Conservation (phyloP, 345 rosid species). For the Pistacia vera region DNA sequence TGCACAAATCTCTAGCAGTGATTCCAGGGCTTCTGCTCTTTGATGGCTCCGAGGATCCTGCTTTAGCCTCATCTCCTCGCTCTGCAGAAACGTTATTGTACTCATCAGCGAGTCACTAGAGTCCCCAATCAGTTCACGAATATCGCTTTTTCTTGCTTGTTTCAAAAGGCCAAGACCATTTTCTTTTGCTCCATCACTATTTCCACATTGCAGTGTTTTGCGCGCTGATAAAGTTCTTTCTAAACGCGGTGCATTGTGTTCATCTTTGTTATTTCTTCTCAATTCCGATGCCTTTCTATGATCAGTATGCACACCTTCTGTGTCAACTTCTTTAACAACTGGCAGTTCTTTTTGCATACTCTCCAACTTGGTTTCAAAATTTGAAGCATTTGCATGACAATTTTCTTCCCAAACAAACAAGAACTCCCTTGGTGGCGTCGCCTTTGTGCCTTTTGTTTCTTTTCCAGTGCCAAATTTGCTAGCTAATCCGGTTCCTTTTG, state of each 20-base stretch:
- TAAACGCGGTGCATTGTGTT: background rate
- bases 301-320: background rate
- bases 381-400: background rate
- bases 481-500: conserved; percentile 23
- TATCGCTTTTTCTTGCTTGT: conserved; percentile 17
- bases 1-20: conserved; percentile 55
- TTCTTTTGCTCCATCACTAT: conserved; percentile 14
- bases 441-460: conserved; percentile 18
- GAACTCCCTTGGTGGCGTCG: conserved; percentile 23
- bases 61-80: conserved; percentile 28
- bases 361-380: conserved; percentile 4
- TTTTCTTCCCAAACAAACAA: conserved; percentile 10
- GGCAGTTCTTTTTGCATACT: conserved; percentile 14
- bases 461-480: conserved; percentile 19
- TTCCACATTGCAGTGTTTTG: conserved; percentile 9
- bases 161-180: background rate
- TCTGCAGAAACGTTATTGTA: conserved; percentile 29
- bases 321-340: conserved; percentile 19
- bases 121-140: conserved; percentile 14
- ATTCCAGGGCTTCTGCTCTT: conserved; percentile 58
- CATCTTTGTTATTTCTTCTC: conserved; percentile 4
- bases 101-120: conserved; percentile 31
- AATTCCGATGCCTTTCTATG: conserved; percentile 2
- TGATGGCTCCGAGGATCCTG: conserved; percentile 39
- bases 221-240: conserved; percentile 7